phyloP scores from a whole-genome alignment of 2,329 filamentous ascomycete genomes.

The Clarireedia monteithiana region DNA sequence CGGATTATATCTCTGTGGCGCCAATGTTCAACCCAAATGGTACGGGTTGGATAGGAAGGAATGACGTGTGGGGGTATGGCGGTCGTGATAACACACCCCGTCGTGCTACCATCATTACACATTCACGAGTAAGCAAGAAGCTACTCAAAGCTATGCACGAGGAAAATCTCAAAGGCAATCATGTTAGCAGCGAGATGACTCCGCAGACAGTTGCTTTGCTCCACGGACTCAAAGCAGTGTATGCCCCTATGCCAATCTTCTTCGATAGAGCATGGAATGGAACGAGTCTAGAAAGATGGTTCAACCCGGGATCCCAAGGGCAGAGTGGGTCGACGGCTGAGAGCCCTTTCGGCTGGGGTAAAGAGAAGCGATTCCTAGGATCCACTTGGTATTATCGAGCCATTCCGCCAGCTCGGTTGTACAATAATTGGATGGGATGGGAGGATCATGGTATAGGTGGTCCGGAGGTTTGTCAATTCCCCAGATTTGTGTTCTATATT shows the following conservation, averaged over 20 bases:
- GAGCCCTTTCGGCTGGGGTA: conserved; percentile 52
- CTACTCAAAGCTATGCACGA: conserved; percentile 71
- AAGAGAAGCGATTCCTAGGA: conserved; percentile 49
- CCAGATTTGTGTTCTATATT: too few relatives aligned
- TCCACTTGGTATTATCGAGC: conserved; percentile 55
- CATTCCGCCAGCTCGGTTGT: conserved; percentile 47
- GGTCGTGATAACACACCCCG: conserved; percentile 33
- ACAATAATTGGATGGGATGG: conserved; percentile 57
- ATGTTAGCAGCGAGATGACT: conserved; percentile 76
- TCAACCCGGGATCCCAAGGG: conserved; percentile 50
- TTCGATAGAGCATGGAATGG: conserved; percentile 67
- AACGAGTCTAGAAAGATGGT: conserved; percentile 46
- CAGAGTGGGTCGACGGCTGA: conserved; percentile 42
- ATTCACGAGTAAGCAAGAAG: conserved; percentile 63
- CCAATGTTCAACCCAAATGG: conserved; percentile 71
- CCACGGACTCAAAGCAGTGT: conserved; percentile 72
- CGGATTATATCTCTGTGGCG: conserved; percentile 56
- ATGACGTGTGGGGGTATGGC: conserved; percentile 50
- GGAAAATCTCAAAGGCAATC: conserved; percentile 65
- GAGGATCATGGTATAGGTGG: conserved; percentile 48
- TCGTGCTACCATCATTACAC: conserved; percentile 70
- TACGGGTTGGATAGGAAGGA: conserved; percentile 65
- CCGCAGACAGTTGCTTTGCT: conserved; percentile 65
- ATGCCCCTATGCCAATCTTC: conserved; percentile 70
- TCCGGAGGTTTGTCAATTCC: conserved; percentile 20